Base-by-base conservation (phyloP, 1,284 basidiomycete genomes). In the Moesziomyces sp. region DNA sequence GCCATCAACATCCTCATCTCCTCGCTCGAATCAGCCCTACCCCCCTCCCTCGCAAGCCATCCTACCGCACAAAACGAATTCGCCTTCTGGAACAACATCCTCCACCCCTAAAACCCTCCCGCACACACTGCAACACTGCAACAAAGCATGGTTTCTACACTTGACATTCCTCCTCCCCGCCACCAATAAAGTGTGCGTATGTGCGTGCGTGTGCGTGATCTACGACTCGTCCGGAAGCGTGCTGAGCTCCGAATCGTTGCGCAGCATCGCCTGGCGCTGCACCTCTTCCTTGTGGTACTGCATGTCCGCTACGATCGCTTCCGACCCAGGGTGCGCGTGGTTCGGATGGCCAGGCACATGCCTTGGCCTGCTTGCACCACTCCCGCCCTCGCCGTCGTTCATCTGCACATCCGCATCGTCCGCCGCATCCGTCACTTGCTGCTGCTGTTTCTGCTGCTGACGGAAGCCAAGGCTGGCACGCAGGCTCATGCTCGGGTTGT, bases 201-300 rank as follows among this genome's bases (percentile, higher is more conserved):
- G 21, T 21, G 21, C 8, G 6, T 30, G 30, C 9, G 30, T 11
- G 8, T 46, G n/a, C 11, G 19, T 24, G n/a, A 23, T 46, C 24
- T 52, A 53, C 16, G 54, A 62, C 45, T 73, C 70, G 28, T 67
- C 70, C 1, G 70, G 59, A 2, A 73, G 47, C 9, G 60, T 53
- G 34, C 47, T 59, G 9, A 73, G 35, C 1, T 21, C 28, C 5
- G 71, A 68, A 46, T 79, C 77, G 44, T 77, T 58, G 7, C 69
- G 54, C 10, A 79, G 58, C 77, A 81, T 80, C 16, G 70, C 74
- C 19, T 52, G 35, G 14, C 69, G 57, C 57, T 81, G 67, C 46
- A 56, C 63, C 23, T 75, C 70, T 47, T 81, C 78, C 43, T 64
- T 59, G 21, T 65, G 56, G 50, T 81, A 81, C 58, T 76, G 73